These are phyloP conservation scores for Calonectria pteridis DNA, from an alignment of 2,329 filamentous ascomycete species.

Conservation along the genomic window DNA sequence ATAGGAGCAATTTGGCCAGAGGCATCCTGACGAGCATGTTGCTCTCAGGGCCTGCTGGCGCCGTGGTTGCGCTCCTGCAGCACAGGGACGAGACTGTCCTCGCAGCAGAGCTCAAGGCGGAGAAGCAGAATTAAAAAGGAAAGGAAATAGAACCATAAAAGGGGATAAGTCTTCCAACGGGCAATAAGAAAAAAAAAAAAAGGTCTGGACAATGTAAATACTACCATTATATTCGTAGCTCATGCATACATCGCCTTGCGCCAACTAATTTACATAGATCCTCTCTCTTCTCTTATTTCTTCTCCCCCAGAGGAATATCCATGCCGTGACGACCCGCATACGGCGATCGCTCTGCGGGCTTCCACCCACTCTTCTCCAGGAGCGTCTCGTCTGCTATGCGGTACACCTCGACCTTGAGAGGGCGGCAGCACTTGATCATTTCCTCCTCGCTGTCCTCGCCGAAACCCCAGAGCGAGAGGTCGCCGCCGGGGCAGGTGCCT, in stretches of 20 bases:
- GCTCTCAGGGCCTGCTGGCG: constrained; percentile 39
- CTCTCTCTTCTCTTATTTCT: constrained; percentile 13
- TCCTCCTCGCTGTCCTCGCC: constrained; percentile 75
- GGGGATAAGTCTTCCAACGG: neutral
- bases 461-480: constrained; percentile 86
- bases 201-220: constrained; percentile 12
- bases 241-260: neutral
- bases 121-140: constrained; percentile 37
- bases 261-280: neutral
- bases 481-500: constrained; percentile 83
- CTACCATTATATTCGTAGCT: neutral
- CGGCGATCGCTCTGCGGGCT: constrained; percentile 66
- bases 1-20: constrained; percentile 30
- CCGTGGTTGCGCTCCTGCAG: constrained; percentile 42
- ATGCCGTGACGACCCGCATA: constrained; percentile 60
- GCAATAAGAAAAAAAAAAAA: neutral
- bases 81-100: constrained; percentile 42
- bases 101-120: constrained; percentile 38
- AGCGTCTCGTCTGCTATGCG: constrained; percentile 66
- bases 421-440: constrained; percentile 78
- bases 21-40: constrained; percentile 37
- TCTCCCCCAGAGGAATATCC: constrained; percentile 40
- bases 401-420: constrained; percentile 81
- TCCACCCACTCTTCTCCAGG: constrained; percentile 70
- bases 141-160: neutral